phyloP scores from a whole-genome alignment of 106 monocot genomes.

The Dactylorhiza incarnata region DNA sequence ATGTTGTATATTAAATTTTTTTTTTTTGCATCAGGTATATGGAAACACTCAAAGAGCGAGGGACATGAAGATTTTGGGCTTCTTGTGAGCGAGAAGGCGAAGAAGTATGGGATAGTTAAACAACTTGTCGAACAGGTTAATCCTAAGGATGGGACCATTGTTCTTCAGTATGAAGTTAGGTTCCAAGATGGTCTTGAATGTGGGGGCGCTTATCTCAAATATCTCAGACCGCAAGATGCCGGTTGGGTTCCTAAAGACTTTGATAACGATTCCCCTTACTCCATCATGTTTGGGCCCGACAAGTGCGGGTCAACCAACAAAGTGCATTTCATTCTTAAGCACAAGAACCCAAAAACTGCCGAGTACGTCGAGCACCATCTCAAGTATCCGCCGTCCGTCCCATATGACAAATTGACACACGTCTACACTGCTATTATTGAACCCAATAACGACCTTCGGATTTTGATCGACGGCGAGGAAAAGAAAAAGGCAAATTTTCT shows the following conservation, averaged over 20 bases:
- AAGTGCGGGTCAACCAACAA: slow-evolving; percentile 62
- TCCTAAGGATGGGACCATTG: slow-evolving; percentile 48
- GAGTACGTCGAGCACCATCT: slow-evolving; percentile 57
- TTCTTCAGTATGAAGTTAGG: slow-evolving; percentile 67
- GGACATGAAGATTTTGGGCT: slow-evolving; percentile 81
- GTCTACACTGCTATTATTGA: slow-evolving; percentile 78
- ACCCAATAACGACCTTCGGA: slow-evolving; percentile 52
- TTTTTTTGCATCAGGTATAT: slow-evolving; percentile 40
- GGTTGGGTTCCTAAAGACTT: slow-evolving; percentile 71
- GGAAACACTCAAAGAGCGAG: slow-evolving; percentile 82
- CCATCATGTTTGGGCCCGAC: slow-evolving; percentile 89
- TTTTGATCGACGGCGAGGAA: slow-evolving; percentile 81
- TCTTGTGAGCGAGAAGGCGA: slow-evolving; percentile 71
- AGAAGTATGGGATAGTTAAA: slow-evolving; percentile 75
- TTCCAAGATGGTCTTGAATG: slow-evolving; percentile 87
- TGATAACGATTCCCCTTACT: slow-evolving; percentile 71
- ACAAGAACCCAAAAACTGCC: slow-evolving; percentile 54
- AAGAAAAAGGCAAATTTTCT: slow-evolving; percentile 70
- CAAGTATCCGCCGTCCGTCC: slow-evolving; percentile 47
- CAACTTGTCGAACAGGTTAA: slow-evolving; percentile 41
- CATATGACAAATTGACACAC: slow-evolving; percentile 53
- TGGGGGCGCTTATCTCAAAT: slow-evolving; percentile 82
- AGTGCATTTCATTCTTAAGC: slow-evolving; percentile 60
- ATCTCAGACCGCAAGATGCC: slow-evolving; percentile 59
- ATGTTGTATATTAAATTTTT: no score